phyloP scores from a whole-genome alignment of 2,329 filamentous ascomycete genomes.

The Eutypa lata region DNA sequence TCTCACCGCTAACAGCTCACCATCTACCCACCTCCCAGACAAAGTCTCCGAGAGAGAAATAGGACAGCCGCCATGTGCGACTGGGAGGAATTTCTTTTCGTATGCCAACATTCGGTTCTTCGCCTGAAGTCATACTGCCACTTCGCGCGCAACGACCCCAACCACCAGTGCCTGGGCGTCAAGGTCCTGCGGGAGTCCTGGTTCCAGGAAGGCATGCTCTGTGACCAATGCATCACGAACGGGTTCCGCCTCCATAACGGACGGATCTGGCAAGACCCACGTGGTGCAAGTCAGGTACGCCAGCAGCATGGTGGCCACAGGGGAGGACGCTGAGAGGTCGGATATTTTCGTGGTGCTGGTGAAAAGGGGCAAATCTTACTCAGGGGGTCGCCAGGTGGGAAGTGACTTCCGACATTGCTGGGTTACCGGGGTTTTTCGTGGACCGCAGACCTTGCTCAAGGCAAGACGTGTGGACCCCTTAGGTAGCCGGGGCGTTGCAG shows the following conservation, averaged over 20 bases:
- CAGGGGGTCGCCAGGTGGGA: too few relatives aligned
- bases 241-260: constrained; percentile 23
- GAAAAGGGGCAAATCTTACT: neutral
- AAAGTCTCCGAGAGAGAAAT: neutral
- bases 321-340: neutral
- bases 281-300: constrained; percentile 2
- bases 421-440: too few relatives aligned
- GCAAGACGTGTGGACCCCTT: too few relatives aligned
- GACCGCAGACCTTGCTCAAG: too few relatives aligned
- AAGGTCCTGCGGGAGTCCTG: constrained; percentile 62
- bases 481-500: too few relatives aligned
- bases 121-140: constrained; percentile 70
- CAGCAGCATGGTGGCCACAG: neutral
- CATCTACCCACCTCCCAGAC: too few relatives aligned
- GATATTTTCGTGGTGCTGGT: neutral
- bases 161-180: constrained; percentile 66
- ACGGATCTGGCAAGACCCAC: constrained; percentile 16
- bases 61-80: constrained; percentile 55
- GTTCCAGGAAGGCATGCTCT: constrained; percentile 49
- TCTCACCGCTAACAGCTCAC: too few relatives aligned
- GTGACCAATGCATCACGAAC: constrained; percentile 41
- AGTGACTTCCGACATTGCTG: too few relatives aligned
- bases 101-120: constrained; percentile 58
- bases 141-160: constrained; percentile 68
- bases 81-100: constrained; percentile 66